Evolutionary conservation across 768 basidiomycete genomes (phyloP), one percentile per base, ranked within the genome.

Genomic region (Amanita rimosa): DNA sequence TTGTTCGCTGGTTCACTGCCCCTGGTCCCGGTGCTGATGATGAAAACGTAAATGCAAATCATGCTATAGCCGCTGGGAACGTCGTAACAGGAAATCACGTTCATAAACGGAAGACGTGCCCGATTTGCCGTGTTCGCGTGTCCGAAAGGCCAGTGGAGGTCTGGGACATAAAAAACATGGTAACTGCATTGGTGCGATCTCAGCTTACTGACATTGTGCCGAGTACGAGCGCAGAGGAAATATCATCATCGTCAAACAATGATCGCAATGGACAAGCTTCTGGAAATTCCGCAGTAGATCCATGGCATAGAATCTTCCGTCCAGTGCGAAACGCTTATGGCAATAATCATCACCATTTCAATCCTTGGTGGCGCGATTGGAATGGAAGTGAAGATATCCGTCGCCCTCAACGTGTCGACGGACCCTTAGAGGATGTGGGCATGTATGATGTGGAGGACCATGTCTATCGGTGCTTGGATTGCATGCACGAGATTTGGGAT

Each of bases 401-500:
- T 50, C 46, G 53, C 49, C 36, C 57, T 44, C 55, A 56, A 8
- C 54, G 45, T 48, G 57, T 61, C 48, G 53, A 48, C 11, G 59
- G 57, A 55, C 57, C 58, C 55, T 64, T 56, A 47, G 71, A 70
- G 36, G 66, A 71, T 22, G 64, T 80, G 55, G 85, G 85, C 0
- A 76, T 83, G 68, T 73, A 74, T 29, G 87, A 90, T 57, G 69
- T 67, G 7, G 85, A 87, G 54, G 87, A 89, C 51, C 84, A 81
- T 9, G 71, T 90, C n/a, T 82, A 78, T 57, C 74, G 87, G 14
- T 91, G 88, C 59, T 57, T 78, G 13, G 79, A 81, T 37, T 90
- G 86, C 54, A 73, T 80, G 70, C 79, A 89, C 57, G 88, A 91
- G 64, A 83, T 91, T 52, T 78, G 73, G 75, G 78, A 70, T 52